Percentiles rank a stretch among this genome's conserved stretches.
Conservation (phyloP, 176 grass and related monocot species). For the Raddia guianensis region DNA sequence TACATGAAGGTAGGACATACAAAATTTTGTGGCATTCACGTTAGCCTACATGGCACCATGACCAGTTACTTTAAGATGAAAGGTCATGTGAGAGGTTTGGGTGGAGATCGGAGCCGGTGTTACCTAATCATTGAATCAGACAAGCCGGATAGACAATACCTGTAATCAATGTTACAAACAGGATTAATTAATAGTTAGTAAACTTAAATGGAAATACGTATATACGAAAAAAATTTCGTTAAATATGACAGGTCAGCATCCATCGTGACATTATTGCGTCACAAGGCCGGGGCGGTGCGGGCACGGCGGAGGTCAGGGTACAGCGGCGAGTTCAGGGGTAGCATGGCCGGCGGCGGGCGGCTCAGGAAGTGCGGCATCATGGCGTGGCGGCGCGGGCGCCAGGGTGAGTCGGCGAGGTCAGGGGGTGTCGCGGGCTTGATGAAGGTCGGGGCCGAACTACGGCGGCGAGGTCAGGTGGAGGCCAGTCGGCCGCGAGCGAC, state of each 20-base stretch:
- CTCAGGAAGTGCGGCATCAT: no score
- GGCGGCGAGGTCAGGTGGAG: no score
- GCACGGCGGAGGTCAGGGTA: no score
- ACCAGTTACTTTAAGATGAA: not conserved
- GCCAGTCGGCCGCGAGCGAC: no score
- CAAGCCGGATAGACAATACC: slow-evolving; percentile 93
- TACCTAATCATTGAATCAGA: slow-evolving; percentile 99
- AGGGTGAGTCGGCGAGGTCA: no score
- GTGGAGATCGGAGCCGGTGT: not conserved
- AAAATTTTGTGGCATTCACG: not conserved
- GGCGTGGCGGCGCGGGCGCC: no score
- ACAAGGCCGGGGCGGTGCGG: not conserved
- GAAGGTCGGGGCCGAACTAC: no score
- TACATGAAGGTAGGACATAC: slow-evolving; percentile 4
- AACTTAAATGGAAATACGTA: slow-evolving; percentile 11
- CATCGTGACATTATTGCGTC: not conserved
- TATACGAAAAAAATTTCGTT: not conserved
- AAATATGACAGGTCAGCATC: not conserved
- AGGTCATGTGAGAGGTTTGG: not conserved
- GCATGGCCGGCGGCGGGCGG: no score
- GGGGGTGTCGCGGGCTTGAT: no score
- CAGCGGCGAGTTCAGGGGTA: no score
- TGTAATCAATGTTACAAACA: slow-evolving; percentile 49
- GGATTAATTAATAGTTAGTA: not conserved
- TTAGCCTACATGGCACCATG: not conserved